phyloP scores from a whole-genome alignment of 805 yeast genomes.

The Kazachstania africana region DNA sequence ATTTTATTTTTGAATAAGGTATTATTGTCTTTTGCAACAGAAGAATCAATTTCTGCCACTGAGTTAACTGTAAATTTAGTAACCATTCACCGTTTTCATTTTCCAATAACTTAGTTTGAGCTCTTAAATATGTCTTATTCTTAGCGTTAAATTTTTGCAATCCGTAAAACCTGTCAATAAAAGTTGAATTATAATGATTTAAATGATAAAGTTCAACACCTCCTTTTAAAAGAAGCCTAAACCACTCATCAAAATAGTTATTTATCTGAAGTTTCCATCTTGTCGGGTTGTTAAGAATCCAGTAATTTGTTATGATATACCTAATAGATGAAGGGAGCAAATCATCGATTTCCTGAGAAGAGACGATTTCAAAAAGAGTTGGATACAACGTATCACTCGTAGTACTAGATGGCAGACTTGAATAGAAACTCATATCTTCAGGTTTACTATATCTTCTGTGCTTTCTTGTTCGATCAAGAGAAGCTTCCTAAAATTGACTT shows the following conservation, averaged over 20 bases:
- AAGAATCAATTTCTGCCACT: conserved; percentile 41
- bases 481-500: no score
- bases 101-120: conserved; percentile 3
- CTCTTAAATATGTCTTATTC: conserved; percentile 9
- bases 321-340: conserved; percentile 74
- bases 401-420: conserved; percentile 18
- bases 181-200: conserved; percentile 66
- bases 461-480: no score
- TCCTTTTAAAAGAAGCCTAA: conserved; percentile 49
- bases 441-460: no score
- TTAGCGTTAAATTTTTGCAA: conserved; percentile 42
- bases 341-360: conserved; percentile 66
- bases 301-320: conserved; percentile 65
- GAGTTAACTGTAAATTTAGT: conserved; percentile 33
- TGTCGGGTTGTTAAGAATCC: conserved; percentile 64
- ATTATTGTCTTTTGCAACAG: conserved; percentile 50
- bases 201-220: conserved; percentile 61
- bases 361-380: conserved; percentile 77
- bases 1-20: conserved; percentile 41
- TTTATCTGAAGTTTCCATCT: conserved; percentile 50
- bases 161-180: conserved; percentile 89
- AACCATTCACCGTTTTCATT: conserved; percentile 10
- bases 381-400: conserved; percentile 32
- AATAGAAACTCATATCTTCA: conserved; percentile 27
- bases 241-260: conserved; percentile 55